Percentiles rank a stretch among this genome's conserved stretches.
These are phyloP conservation scores for Ceratocystis colombiana DNA, from an alignment of 2,329 filamentous ascomycete species.

Conservation along the genomic window DNA sequence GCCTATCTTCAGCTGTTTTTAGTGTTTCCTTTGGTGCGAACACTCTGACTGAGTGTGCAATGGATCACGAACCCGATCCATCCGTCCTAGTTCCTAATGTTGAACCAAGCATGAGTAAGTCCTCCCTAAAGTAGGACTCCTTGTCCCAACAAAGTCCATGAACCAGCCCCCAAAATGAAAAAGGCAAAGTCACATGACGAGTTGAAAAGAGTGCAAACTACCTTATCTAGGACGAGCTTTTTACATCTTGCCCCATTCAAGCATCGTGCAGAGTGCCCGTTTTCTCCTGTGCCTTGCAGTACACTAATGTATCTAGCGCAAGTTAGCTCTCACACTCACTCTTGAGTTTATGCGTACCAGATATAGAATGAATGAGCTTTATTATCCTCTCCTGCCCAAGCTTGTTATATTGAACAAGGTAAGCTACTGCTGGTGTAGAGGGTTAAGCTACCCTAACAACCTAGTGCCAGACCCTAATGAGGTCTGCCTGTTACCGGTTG, in stretches of 20 bases:
- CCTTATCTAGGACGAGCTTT: neutral
- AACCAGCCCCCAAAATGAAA: neutral
- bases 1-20: neutral
- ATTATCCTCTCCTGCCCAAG: neutral
- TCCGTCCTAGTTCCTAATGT: too few relatives aligned
- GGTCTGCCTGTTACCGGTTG: neutral
- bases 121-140: neutral
- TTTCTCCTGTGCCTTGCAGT: conserved; percentile 20
- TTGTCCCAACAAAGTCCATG: neutral
- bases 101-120: neutral
- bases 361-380: neutral
- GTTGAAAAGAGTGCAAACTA: neutral
- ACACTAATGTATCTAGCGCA: neutral
- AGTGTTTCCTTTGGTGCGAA: conserved; percentile 13
- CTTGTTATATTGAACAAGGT: neutral
- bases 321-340: neutral
- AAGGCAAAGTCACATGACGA: neutral
- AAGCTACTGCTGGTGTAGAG: neutral
- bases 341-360: neutral
- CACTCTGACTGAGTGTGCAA: neutral
- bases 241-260: conserved; percentile 8
- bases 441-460: neutral
- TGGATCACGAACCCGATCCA: neutral
- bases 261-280: conserved; percentile 21
- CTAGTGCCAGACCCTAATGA: neutral